Evolutionary conservation across 106 monocot genomes (phyloP).

Genomic region (Dendrobium officinale): DNA sequence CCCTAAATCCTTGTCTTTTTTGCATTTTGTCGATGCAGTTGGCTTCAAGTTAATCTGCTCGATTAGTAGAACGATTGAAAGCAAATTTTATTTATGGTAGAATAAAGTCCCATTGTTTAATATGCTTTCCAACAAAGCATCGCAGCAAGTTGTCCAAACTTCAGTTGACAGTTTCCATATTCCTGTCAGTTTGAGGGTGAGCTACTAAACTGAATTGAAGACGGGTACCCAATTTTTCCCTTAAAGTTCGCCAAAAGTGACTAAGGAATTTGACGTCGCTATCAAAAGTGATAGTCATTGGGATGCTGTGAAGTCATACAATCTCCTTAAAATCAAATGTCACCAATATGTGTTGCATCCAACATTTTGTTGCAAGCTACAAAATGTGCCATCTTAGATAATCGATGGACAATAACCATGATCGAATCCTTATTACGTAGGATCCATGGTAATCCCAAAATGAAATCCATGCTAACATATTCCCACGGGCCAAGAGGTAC

Average conservation of each 20-base stretch:
- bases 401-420: not conserved
- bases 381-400: not conserved
- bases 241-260: not conserved
- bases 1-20: no score
- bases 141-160: no score
- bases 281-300: not conserved
- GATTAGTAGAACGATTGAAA: no score
- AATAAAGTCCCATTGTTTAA: no score
- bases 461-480: slow-evolving; percentile 4
- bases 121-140: no score
- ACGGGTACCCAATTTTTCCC: not conserved
- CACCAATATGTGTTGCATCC: not conserved
- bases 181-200: no score
- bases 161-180: no score
- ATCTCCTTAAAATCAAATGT: not conserved
- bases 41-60: no score
- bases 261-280: not conserved
- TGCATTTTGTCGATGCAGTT: no score
- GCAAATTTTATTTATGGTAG: no score
- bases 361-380: not conserved
- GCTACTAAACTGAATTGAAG: no score
- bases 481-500: not conserved
- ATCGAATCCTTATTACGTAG: not conserved
- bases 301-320: not conserved
- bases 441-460: not conserved